These are phyloP conservation scores for Solanum sparsipilum DNA, from an alignment of 257 asterid species.

Conservation along the genomic window DNA sequence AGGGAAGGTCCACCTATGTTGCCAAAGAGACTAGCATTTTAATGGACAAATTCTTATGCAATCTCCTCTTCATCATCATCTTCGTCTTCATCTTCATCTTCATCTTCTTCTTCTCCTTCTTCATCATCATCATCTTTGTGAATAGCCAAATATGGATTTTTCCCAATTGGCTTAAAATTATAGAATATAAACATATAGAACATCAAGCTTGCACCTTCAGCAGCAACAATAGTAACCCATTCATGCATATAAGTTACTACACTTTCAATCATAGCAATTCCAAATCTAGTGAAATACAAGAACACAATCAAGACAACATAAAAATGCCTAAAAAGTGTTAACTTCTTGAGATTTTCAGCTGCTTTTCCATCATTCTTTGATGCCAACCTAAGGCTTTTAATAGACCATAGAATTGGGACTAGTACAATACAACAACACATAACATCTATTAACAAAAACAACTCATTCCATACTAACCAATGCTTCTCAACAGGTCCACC, in stretches of 20 bases:
- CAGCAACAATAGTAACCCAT: conserved; percentile 21
- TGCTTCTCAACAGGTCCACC: conserved; percentile 20
- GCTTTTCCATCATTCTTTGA: conserved; percentile 30
- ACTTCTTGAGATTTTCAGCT: conserved; percentile 15
- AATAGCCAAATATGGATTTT: conserved; percentile 16
- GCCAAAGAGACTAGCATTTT: neutral
- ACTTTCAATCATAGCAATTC: conserved; percentile 9
- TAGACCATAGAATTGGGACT: conserved; percentile 31
- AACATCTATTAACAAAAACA: conserved; percentile 24
- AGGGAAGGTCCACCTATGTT: neutral
- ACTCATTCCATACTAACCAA: conserved; percentile 23
- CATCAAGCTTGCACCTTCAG: conserved; percentile 20
- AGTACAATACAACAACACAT: conserved; percentile 24
- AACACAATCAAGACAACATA: conserved; percentile 20
- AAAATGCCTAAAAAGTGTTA: conserved; percentile 22
- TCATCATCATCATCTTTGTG: neutral
- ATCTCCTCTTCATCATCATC: neutral
- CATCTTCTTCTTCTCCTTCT: neutral
- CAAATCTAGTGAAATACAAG: conserved; percentile 30
- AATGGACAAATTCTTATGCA: neutral
- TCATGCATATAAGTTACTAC: conserved; percentile 5
- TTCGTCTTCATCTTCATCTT: neutral
- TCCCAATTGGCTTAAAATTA: conserved; percentile 21
- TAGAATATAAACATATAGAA: conserved; percentile 23
- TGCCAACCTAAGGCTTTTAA: conserved; percentile 11